These are phyloP conservation scores for Cadophora gregata DNA, from an alignment of 2,329 filamentous ascomycete species.

Conservation along the genomic window DNA sequence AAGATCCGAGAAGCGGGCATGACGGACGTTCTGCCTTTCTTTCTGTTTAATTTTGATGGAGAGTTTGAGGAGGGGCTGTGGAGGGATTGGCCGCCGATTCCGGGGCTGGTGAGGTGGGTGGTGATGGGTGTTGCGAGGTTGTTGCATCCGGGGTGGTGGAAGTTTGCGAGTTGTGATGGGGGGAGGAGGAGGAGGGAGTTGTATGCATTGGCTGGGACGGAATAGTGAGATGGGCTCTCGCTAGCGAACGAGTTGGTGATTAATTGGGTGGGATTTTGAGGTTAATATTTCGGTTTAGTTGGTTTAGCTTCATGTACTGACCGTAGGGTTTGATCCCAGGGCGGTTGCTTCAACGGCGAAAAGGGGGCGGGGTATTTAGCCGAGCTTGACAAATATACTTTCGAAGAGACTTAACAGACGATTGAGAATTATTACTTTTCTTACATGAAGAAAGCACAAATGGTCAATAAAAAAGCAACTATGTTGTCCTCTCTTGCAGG, in stretches of 20 bases:
- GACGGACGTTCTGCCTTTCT: conserved; percentile 67
- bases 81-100: conserved; percentile 70
- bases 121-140: conserved; percentile 63
- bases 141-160: conserved; percentile 65
- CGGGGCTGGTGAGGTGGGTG: conserved; percentile 63
- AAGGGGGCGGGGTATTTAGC: background rate
- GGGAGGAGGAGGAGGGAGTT: conserved; percentile 44
- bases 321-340: no score
- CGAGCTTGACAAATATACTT: background rate
- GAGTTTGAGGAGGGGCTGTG: conserved; percentile 64
- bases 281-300: no score
- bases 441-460: no score
- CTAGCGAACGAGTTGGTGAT: no score
- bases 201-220: conserved; percentile 18
- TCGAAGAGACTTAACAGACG: no score
- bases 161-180: conserved; percentile 66
- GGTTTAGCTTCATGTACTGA: no score
- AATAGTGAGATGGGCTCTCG: background rate
- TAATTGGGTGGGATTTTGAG: no score
- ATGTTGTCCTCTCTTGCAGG: background rate
- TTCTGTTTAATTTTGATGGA: conserved; percentile 66
- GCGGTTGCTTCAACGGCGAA: background rate
- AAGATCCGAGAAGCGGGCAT: conserved; percentile 63
- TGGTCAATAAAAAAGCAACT: no score
- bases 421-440: no score